Evolutionary conservation across 73 alveolate genomes (phyloP).

Genomic region (Paramecium pentaurelia): DNA sequence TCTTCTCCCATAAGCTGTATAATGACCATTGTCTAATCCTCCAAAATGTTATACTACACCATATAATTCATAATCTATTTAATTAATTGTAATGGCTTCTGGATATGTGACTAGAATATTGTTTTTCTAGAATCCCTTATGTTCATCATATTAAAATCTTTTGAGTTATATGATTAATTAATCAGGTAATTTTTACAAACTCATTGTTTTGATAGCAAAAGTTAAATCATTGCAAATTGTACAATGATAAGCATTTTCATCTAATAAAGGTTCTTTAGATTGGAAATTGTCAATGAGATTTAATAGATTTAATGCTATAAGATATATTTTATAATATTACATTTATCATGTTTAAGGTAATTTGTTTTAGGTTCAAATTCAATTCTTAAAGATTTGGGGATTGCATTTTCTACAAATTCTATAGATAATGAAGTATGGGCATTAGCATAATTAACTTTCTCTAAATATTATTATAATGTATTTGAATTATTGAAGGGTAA

Average conservation of each 20-base stretch:
- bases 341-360: background rate
- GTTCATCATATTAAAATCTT: constrained; percentile 44
- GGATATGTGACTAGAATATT: constrained; percentile 44
- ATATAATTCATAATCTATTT: constrained; percentile 16
- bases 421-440: background rate
- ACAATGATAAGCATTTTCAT: constrained; percentile 55
- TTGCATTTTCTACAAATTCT: background rate
- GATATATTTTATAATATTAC: background rate
- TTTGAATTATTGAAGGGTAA: background rate
- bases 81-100: background rate
- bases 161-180: constrained; percentile 42
- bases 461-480: background rate
- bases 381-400: background rate
- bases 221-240: constrained; percentile 5
- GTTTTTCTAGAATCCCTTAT: constrained; percentile 38
- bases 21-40: constrained; percentile 58
- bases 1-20: constrained; percentile 17
- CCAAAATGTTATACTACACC: constrained; percentile 56
- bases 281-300: background rate
- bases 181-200: constrained; percentile 1
- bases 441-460: background rate
- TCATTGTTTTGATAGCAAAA: constrained; percentile 37
- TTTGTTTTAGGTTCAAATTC: background rate
- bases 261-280: constrained; percentile 30
- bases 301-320: background rate